These are phyloP conservation scores for Penicillium soppii DNA, from an alignment of 495 filamentous ascomycete species.

Conservation along the genomic window DNA sequence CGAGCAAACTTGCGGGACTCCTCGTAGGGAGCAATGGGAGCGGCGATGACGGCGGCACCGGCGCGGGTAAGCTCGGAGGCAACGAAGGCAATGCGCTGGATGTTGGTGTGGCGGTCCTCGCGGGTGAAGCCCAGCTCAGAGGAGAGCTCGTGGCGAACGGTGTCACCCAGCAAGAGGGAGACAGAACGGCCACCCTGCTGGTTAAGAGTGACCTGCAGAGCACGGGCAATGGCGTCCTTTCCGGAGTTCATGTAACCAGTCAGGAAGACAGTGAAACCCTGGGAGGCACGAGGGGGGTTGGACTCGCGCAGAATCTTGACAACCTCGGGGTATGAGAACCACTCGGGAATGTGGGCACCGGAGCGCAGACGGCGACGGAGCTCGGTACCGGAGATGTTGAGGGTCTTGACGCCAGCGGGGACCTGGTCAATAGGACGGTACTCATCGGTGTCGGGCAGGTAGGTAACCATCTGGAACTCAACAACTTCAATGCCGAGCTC, in stretches of 20 bases:
- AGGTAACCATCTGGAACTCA: constrained; percentile 99
- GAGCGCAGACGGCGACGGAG: constrained; percentile 85
- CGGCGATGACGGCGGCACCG: constrained; percentile 92
- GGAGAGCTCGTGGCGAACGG: constrained; percentile 87
- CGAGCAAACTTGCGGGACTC: constrained; percentile 68
- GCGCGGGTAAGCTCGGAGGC: constrained; percentile 90
- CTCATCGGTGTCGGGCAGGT: constrained; percentile 94
- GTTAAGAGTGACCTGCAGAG: constrained; percentile 95
- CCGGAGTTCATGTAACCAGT: constrained; percentile 96
- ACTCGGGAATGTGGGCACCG: constrained; percentile 92
- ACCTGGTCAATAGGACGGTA: constrained; percentile 93
- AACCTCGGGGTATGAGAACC: constrained; percentile 99
- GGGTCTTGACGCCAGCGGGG: constrained; percentile 74
- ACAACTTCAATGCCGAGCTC: constrained; percentile 99
- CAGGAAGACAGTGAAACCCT: constrained; percentile 98
- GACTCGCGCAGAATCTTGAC: constrained; percentile 93
- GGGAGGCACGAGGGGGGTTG: constrained; percentile 80
- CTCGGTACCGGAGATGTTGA: constrained; percentile 97
- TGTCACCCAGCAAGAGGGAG: constrained; percentile 91
- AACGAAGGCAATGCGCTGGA: constrained; percentile 94
- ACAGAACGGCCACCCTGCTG: constrained; percentile 96
- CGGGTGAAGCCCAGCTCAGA: constrained; percentile 93
- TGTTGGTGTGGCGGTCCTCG: constrained; percentile 92
- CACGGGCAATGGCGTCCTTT: constrained; percentile 94
- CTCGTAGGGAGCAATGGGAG: constrained; percentile 96